Evolutionary conservation across 495 filamentous ascomycete species (phyloP).

Genomic region (Collariella sp.): DNA sequence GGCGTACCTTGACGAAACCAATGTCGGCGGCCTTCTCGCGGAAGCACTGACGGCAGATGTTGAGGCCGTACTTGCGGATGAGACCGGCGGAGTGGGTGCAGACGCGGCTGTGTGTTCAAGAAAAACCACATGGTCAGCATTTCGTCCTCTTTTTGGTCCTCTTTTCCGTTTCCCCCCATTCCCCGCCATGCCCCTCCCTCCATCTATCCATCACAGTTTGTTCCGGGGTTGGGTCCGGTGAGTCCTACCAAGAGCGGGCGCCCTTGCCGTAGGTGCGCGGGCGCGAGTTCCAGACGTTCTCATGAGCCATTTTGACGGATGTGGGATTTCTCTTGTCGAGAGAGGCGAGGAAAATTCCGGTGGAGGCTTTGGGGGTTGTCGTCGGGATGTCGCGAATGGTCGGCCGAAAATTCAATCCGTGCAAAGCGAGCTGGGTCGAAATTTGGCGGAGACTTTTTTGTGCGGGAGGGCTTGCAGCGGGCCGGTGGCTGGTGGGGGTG

Average conservation of each 20-base stretch:
- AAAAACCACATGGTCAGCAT: constrained; percentile 16
- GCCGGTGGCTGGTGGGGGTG: constrained; percentile 16
- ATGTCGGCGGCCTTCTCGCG: constrained; percentile 93
- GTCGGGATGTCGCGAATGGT: constrained; percentile 11
- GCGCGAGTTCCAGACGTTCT: constrained; percentile 98
- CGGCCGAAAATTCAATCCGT: constrained; percentile 8
- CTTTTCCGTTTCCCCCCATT: neutral
- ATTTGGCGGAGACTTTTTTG: constrained; percentile 26
- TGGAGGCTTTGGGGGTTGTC: constrained; percentile 8
- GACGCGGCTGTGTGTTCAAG: constrained; percentile 61
- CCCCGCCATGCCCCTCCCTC: neutral
- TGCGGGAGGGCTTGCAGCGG: constrained; percentile 22
- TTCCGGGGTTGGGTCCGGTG: constrained; percentile 1
- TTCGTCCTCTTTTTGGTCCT: constrained; percentile 1
- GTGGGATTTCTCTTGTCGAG: constrained; percentile 8
- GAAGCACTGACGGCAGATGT: constrained; percentile 99
- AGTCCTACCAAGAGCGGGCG: constrained; percentile 71
- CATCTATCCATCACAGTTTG: no score
- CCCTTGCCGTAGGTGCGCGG: constrained; percentile 96
- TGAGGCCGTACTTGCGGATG: constrained; percentile 97
- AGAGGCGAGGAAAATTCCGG: constrained; percentile 4
- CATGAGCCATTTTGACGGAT: constrained; percentile 81
- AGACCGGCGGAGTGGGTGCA: constrained; percentile 92
- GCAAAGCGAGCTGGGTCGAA: constrained; percentile 4
- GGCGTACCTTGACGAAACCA: constrained; percentile 90